Evolutionary conservation across 805 yeast genomes (phyloP).

Genomic region (Monosporozyma siamensis): DNA sequence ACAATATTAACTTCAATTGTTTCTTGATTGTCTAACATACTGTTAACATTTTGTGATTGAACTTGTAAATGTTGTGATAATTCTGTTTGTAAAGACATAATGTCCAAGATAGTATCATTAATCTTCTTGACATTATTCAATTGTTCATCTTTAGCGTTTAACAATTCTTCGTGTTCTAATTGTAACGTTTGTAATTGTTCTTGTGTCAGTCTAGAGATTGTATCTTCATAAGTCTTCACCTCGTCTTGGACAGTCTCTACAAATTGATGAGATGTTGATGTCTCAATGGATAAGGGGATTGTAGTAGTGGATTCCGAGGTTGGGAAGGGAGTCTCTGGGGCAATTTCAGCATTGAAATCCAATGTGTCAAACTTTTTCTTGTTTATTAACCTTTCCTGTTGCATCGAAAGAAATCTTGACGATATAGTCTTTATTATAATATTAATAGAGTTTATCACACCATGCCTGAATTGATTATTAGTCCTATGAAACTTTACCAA

Average conservation of each 20-base stretch:
- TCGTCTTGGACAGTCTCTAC: conserved; percentile 25
- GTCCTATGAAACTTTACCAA: background rate
- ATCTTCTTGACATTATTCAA: conserved; percentile 50
- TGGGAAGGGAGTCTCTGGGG: background rate
- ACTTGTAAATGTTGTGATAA: conserved; percentile 59
- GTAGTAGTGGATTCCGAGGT: background rate
- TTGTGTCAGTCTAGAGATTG: conserved; percentile 32
- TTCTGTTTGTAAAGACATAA: conserved; percentile 66
- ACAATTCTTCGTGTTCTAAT: conserved; percentile 47
- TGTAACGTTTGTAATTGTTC: conserved; percentile 52
- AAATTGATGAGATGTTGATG: conserved; percentile 18
- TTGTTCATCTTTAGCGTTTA: conserved; percentile 50
- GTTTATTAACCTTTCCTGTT: conserved; percentile 36
- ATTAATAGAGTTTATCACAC: conserved; percentile 41
- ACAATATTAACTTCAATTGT: conserved; percentile 55
- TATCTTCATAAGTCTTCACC: conserved; percentile 29
- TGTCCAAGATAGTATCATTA: conserved; percentile 58
- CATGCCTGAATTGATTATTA: conserved; percentile 38
- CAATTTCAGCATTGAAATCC: conserved; percentile 1
- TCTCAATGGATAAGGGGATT: conserved; percentile 10
- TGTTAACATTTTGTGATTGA: conserved; percentile 62
- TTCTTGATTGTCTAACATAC: conserved; percentile 56
- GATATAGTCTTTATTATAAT: conserved; percentile 36
- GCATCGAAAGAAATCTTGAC: conserved; percentile 39
- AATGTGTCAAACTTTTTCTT: conserved; percentile 31